Evolutionary conservation across 1,284 basidiomycete species (phyloP), one percentile per base, ranked within the genome.

Genomic region (Anthracocystis walkeri): DNA sequence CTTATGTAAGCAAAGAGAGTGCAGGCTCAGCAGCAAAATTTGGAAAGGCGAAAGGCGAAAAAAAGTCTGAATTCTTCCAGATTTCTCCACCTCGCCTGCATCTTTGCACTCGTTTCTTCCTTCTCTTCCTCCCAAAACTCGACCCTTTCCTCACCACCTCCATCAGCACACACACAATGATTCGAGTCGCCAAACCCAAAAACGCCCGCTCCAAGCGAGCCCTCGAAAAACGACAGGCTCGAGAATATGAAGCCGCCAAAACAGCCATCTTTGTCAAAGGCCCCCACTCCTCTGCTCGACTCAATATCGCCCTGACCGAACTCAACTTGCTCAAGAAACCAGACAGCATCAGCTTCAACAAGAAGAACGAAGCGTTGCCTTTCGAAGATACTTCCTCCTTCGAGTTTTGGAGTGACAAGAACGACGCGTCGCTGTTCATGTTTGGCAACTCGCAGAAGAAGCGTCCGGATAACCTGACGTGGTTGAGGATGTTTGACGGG

Each of bases 191-290:
- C 62, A 97, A 97, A 88, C 94, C 96, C 33, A 94, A 93, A 88
- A 98, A 97, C 89, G 96, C 97, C 0, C 91, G 96, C 44, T 93
- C 93, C n/a, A 99, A 99, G 87, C 90, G 97, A 72, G 96, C 90
- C 0, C 84, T 97, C 78, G 93, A 94, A 51, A 92, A 92, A 51
- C 89, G 95, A 33, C 92, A 93, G 83, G 90, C 96, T 2, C 94
- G 95, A 83, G 89, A 96, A 31, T 68, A 58, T 64, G 96, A 99
- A 88, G 92, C 93, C 81, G 89, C 90, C 61, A 90, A 90, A 86
- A 89, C 91, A 27, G 92, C 92, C 23, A 90, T 99, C 77, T 97
- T 99, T 85, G 94, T 97, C 41, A 90, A 91, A 77, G 94, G 95
- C 4, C 92, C 92, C 31, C 91, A 93, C 83, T 90, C 93, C 0